phyloP scores from a whole-genome alignment of 2,329 filamentous ascomycete genomes.

The Penicillium sp. region DNA sequence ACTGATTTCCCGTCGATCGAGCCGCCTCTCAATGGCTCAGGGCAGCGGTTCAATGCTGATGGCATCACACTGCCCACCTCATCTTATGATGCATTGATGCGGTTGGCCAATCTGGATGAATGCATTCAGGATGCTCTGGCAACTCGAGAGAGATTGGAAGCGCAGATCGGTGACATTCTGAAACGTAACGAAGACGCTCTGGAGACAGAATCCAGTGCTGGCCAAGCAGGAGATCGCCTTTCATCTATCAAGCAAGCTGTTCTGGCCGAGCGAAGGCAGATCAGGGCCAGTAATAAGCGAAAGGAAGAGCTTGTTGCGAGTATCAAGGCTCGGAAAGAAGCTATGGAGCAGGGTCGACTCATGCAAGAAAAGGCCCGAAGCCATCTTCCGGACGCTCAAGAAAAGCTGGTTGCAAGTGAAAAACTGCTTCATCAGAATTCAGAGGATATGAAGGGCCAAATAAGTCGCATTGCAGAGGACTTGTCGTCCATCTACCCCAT shows the following conservation, averaged over 20 bases:
- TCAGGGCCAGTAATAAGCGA: conserved; percentile 61
- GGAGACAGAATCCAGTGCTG: conserved; percentile 32
- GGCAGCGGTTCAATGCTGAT: conserved; percentile 39
- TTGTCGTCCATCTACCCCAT: conserved; percentile 78
- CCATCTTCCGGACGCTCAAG: conserved; percentile 61
- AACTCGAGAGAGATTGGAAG: conserved; percentile 69
- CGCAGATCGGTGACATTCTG: conserved; percentile 67
- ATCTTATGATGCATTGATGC: conserved; percentile 85
- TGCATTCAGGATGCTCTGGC: conserved; percentile 86
- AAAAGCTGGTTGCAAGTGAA: conserved; percentile 58
- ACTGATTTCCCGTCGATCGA: conserved; percentile 60
- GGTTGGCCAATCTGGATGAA: conserved; percentile 80
- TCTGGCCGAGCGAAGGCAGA: conserved; percentile 61
- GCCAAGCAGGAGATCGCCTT: conserved; percentile 41
- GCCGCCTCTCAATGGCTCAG: conserved; percentile 12
- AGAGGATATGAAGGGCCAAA: conserved; percentile 75
- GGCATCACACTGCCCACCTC: conserved; percentile 61
- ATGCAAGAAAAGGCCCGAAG: conserved; percentile 58
- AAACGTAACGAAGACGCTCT: conserved; percentile 36
- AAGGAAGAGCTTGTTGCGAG: conserved; percentile 67
- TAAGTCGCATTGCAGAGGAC: conserved; percentile 83
- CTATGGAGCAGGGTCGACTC: conserved; percentile 64
- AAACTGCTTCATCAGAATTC: conserved; percentile 54
- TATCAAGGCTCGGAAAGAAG: conserved; percentile 62
- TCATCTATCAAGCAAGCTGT: conserved; percentile 52